Percentiles rank a stretch among this genome's conserved stretches.
phyloP scores from a whole-genome alignment of 768 basidiomycete genomes.

The Amanita rubescens region DNA sequence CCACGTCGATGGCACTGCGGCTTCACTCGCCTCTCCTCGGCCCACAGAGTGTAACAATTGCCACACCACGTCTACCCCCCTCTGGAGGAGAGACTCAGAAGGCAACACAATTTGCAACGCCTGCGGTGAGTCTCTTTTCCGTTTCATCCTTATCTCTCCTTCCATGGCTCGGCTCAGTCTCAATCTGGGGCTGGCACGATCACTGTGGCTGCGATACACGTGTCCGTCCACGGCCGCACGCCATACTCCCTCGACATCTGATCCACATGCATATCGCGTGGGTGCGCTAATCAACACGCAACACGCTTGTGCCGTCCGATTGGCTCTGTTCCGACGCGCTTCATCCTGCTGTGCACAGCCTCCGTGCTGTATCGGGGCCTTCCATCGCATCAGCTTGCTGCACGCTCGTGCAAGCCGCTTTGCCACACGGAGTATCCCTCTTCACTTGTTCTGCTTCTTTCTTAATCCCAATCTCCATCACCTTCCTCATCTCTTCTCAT shows the following conservation, averaged over 20 bases:
- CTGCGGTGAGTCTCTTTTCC: conserved; percentile 60
- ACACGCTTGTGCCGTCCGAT: not conserved
- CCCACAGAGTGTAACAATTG: conserved; percentile 60
- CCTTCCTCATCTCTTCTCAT: conserved; percentile 6
- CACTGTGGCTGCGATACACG: conserved; percentile 1
- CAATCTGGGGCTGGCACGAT: not conserved
- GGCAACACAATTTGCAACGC: conserved; percentile 87
- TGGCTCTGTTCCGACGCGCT: not conserved
- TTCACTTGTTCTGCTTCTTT: conserved; percentile 3
- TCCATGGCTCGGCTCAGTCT: not conserved
- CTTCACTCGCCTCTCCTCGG: conserved; percentile 27
- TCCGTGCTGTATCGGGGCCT: not conserved
- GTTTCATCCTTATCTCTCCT: conserved; percentile 13
- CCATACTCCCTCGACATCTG: conserved; percentile 6
- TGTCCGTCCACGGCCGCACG: conserved; percentile 1
- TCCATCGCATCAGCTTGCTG: not conserved
- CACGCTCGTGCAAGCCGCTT: not conserved
- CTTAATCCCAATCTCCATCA: conserved; percentile 11
- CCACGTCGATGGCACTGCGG: too few relatives aligned
- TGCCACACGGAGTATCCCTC: not conserved
- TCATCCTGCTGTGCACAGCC: conserved; percentile 1
- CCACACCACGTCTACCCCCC: conserved; percentile 68
- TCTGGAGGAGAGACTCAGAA: conserved; percentile 77
- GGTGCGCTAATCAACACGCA: conserved; percentile 5
- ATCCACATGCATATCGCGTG: conserved; percentile 1